Percentiles rank a stretch among this genome's conserved stretches.
Conservation (phyloP, 2,329 filamentous ascomycete species). For the Stromatinia cepivora region DNA sequence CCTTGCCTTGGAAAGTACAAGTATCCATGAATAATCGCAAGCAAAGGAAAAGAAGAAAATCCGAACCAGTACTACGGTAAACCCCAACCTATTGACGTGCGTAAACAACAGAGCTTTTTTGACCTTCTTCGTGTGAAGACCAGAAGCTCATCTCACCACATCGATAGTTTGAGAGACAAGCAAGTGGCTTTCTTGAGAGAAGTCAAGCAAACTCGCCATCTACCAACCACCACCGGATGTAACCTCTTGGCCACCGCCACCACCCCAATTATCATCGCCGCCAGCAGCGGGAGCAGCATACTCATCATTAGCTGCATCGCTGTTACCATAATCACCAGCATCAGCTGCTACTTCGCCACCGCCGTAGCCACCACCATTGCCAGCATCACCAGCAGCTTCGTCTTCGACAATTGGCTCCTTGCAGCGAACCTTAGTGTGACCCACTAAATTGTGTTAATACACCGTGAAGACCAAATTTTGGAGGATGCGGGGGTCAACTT, state of each 20-base stretch:
- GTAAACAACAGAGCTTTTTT: background rate
- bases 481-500: constrained; percentile 30
- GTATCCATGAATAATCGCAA: constrained; percentile 8
- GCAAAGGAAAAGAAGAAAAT: background rate
- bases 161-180: background rate
- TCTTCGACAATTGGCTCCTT: constrained; percentile 39
- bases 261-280: constrained; percentile 10
- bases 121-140: background rate
- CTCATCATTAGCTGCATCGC: constrained; percentile 5
- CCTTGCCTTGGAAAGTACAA: background rate
- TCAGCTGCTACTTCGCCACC: background rate
- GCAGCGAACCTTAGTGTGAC: constrained; percentile 47
- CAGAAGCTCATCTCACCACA: background rate
- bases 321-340: background rate
- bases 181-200: constrained; percentile 2
- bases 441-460: constrained; percentile 32
- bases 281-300: constrained; percentile 12
- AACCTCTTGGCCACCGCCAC: constrained; percentile 4
- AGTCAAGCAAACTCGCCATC: background rate
- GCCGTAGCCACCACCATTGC: constrained; percentile 23
- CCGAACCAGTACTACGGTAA: background rate
- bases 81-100: background rate
- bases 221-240: constrained; percentile 13
- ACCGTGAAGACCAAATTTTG: background rate
- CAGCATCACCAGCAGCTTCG: constrained; percentile 25